These are phyloP conservation scores for Hymenochaete sp. DNA, from an alignment of 1,284 basidiomycete species.

Conservation along the genomic window DNA sequence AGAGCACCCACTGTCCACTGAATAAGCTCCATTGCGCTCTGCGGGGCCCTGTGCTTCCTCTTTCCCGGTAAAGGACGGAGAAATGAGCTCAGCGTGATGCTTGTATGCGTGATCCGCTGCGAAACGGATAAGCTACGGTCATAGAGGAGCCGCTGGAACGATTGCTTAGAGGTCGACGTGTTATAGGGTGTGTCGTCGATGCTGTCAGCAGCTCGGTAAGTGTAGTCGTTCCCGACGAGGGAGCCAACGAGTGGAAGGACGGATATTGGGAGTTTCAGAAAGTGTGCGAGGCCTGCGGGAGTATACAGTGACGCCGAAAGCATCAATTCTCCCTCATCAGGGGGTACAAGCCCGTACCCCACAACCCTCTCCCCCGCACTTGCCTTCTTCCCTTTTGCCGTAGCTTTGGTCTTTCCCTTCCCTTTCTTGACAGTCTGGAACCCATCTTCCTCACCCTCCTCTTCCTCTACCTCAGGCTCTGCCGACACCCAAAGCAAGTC, in stretches of 20 bases:
- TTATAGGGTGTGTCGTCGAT: conserved; percentile 12
- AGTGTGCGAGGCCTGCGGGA: conserved; percentile 53
- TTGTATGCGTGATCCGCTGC: conserved; percentile 53
- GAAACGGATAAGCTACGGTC: conserved; percentile 44
- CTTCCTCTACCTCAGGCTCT: conserved; percentile 25
- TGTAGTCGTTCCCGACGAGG: conserved; percentile 81
- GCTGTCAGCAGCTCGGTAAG: conserved; percentile 37
- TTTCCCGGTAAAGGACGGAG: conserved; percentile 35
- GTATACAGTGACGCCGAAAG: conserved; percentile 55
- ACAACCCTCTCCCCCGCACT: conserved; percentile 25
- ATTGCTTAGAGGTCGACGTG: conserved; percentile 18
- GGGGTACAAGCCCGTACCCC: conserved; percentile 49
- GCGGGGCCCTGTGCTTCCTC: conserved; percentile 41
- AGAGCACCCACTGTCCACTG: conserved; percentile 53
- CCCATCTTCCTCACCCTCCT: conserved; percentile 39
- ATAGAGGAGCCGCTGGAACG: conserved; percentile 59
- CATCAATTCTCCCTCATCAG: conserved; percentile 33
- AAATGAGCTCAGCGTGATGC: conserved; percentile 45
- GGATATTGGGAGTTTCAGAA: conserved; percentile 59
- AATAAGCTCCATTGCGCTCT: conserved; percentile 68
- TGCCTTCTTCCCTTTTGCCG: conserved; percentile 34
- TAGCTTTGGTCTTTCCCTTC: too few relatives aligned
- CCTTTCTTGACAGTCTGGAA: conserved; percentile 41
- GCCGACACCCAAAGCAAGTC: conserved; percentile 62
- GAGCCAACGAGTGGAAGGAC: conserved; percentile 81